These are phyloP conservation scores for Apiospora pterosperma DNA, from an alignment of 2,329 filamentous ascomycete species.

Conservation along the genomic window DNA sequence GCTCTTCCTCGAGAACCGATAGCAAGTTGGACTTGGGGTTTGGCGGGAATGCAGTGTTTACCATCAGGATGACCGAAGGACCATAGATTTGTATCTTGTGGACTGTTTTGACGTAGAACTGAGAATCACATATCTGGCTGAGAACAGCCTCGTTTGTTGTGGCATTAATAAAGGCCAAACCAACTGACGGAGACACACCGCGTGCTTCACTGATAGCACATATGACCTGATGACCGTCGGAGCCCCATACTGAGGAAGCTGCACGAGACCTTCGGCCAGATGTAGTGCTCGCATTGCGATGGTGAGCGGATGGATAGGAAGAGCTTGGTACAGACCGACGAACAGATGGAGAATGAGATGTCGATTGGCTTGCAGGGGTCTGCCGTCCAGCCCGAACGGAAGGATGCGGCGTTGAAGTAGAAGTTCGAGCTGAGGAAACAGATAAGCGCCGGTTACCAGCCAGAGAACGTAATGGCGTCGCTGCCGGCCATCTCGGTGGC, in stretches of 20 bases:
- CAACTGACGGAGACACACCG: constrained; percentile 80
- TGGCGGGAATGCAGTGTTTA: constrained; percentile 62
- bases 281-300: constrained; percentile 31
- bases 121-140: constrained; percentile 89
- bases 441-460: constrained; percentile 8
- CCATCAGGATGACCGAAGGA: constrained; percentile 76
- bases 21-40: constrained; percentile 71
- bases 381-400: constrained; percentile 13
- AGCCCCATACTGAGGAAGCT: constrained; percentile 38
- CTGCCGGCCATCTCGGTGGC: constrained; percentile 10
- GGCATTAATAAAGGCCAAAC: constrained; percentile 83
- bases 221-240: constrained; percentile 67
- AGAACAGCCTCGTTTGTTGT: constrained; percentile 80
- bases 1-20: constrained; percentile 69
- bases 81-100: constrained; percentile 82
- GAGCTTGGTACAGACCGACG: constrained; percentile 24
- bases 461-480: constrained; percentile 7
- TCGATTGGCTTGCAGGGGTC: constrained; percentile 22
- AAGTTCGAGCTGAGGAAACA: constrained; percentile 11
- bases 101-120: constrained; percentile 84
- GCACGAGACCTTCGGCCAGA: constrained; percentile 44
- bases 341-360: constrained; percentile 19
- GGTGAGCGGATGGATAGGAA: constrained; percentile 17
- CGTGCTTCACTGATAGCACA: constrained; percentile 86
- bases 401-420: constrained; percentile 17